Conservation (phyloP, 129 eudicot genomes). For the Flaveria robusta region DNA sequence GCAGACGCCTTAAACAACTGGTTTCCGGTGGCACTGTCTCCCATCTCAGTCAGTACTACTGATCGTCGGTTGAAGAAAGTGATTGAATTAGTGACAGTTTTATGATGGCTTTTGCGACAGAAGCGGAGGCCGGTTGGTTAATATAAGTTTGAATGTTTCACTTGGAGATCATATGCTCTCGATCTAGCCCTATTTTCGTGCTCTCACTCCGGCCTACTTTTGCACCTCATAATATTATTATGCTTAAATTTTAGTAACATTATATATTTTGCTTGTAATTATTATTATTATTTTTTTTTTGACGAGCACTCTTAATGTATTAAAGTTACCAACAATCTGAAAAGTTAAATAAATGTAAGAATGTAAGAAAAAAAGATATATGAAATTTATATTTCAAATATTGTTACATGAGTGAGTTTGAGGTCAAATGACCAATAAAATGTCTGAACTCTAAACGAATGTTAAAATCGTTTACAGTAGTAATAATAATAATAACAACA, state of each 20-base stretch:
- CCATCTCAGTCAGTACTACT: conserved; percentile 30
- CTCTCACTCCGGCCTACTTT: not conserved
- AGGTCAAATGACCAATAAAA: too few relatives aligned
- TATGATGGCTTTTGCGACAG: conserved; percentile 30
- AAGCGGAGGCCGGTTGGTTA: conserved; percentile 31
- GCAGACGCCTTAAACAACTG: conserved; percentile 33
- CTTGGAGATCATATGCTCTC: conserved; percentile 22
- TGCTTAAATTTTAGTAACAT: not conserved
- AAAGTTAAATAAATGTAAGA: too few relatives aligned
- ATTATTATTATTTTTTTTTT: too few relatives aligned
- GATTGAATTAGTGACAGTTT: conserved; percentile 18
- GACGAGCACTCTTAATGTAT: too few relatives aligned
- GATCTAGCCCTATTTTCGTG: conserved; percentile 32
- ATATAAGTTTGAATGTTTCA: conserved; percentile 41
- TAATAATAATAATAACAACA: too few relatives aligned
- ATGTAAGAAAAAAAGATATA: too few relatives aligned
- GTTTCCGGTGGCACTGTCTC: conserved; percentile 43
- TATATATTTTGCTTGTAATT: too few relatives aligned
- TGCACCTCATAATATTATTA: not conserved
- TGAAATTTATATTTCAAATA: too few relatives aligned
- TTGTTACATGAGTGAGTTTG: too few relatives aligned
- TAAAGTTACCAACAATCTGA: too few relatives aligned
- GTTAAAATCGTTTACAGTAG: too few relatives aligned
- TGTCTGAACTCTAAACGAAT: too few relatives aligned
- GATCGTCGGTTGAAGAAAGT: not conserved